Percentiles rank a stretch among this genome's conserved stretches.
Evolutionary conservation across 2,329 filamentous ascomycete species (phyloP).

Genomic region (Lachnellula subtilissima): DNA sequence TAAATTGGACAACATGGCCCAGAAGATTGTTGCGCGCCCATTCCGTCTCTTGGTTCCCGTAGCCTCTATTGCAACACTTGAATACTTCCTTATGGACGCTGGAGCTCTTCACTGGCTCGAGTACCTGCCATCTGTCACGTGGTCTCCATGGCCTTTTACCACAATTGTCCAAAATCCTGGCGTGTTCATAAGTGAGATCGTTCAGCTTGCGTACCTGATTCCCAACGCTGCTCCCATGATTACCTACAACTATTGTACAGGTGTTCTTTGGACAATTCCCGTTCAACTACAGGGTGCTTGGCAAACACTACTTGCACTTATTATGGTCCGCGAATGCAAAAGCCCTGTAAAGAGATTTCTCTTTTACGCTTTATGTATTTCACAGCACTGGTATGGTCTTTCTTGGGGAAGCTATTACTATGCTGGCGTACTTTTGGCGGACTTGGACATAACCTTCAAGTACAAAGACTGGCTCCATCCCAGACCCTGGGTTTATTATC

Average conservation of each 20-base stretch:
- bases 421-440: slow-evolving; percentile 40
- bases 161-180: slow-evolving; percentile 37
- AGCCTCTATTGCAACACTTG: slow-evolving; percentile 37
- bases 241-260: slow-evolving; percentile 44
- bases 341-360: slow-evolving; percentile 42
- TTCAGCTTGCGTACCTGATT: slow-evolving; percentile 42
- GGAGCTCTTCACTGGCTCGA: slow-evolving; percentile 40
- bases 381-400: slow-evolving; percentile 43
- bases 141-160: slow-evolving; percentile 44
- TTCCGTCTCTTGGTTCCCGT: slow-evolving; percentile 44
- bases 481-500: slow-evolving; percentile 34
- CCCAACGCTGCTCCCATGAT: slow-evolving; percentile 44
- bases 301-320: slow-evolving; percentile 38
- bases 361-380: slow-evolving; percentile 39
- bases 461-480: slow-evolving; percentile 37
- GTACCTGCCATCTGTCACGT: slow-evolving; percentile 42
- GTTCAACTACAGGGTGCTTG: slow-evolving; percentile 44
- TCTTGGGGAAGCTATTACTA: slow-evolving; percentile 44
- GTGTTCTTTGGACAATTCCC: slow-evolving; percentile 46
- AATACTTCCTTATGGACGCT: slow-evolving; percentile 43
- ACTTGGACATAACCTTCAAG: slow-evolving; percentile 43
- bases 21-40: slow-evolving; percentile 40
- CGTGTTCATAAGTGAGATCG: slow-evolving; percentile 39
- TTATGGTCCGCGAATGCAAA: slow-evolving; percentile 42
- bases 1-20: slow-evolving; percentile 38